These are phyloP conservation scores for Candida labiduridarum DNA, from an alignment of 1,139 yeast species.

Conservation along the genomic window DNA sequence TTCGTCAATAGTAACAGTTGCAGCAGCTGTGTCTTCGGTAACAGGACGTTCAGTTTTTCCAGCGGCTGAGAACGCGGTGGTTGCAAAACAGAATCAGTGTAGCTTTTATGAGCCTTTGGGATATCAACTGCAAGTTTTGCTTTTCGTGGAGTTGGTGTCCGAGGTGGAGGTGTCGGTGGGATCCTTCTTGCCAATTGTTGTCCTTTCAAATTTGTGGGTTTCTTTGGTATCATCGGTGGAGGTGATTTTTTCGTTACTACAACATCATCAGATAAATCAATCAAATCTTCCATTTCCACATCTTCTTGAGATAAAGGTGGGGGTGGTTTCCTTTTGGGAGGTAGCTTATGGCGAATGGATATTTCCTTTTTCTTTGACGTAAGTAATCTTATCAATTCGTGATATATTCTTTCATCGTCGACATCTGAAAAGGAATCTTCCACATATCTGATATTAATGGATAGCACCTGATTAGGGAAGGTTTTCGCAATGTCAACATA, in stretches of 20 bases:
- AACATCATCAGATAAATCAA: slow-evolving; percentile 34
- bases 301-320: not conserved
- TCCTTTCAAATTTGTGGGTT: slow-evolving; percentile 38
- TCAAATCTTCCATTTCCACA: slow-evolving; percentile 29
- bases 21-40: not conserved
- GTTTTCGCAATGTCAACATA: slow-evolving; percentile 68
- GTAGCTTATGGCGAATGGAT: slow-evolving; percentile 10
- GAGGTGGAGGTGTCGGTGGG: slow-evolving; percentile 24
- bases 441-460: slow-evolving; percentile 82
- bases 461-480: slow-evolving; percentile 65
- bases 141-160: not conserved
- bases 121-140: not conserved
- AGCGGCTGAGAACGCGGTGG: not conserved
- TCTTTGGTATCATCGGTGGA: slow-evolving; percentile 43
- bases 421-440: slow-evolving; percentile 63
- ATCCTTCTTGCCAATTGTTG: slow-evolving; percentile 19
- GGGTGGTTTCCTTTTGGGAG: slow-evolving; percentile 5
- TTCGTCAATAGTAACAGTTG: not conserved
- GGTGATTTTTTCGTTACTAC: slow-evolving; percentile 8
- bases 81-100: slow-evolving; percentile 9
- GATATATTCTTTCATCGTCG: slow-evolving; percentile 44
- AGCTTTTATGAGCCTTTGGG: not conserved
- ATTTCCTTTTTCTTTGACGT: slow-evolving; percentile 15
- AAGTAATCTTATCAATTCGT: slow-evolving; percentile 30
- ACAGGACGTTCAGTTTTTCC: not conserved